Conservation (phyloP, 2,329 filamentous ascomycete species). For the Talaromyces sp. region DNA sequence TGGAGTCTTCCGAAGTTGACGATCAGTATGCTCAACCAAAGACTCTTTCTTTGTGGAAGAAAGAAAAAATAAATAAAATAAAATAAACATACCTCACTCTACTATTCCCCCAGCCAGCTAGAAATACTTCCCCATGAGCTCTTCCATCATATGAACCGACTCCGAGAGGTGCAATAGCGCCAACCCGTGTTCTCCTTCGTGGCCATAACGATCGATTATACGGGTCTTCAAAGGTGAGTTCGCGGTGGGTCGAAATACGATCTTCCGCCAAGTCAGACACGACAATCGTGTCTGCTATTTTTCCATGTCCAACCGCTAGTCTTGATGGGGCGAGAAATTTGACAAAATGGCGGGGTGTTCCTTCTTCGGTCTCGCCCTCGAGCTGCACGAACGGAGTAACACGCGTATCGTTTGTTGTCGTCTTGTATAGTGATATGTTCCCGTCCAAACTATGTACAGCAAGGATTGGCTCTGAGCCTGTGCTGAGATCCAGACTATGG, state of each 20-base stretch:
- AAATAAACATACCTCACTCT: slow-evolving; percentile 39
- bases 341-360: slow-evolving; percentile 44
- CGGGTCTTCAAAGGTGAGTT: slow-evolving; percentile 30
- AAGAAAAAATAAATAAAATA: not conserved
- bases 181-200: slow-evolving; percentile 24
- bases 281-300: slow-evolving; percentile 39
- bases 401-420: slow-evolving; percentile 28
- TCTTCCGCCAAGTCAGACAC: slow-evolving; percentile 49
- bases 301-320: slow-evolving; percentile 49
- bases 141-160: slow-evolving; percentile 20
- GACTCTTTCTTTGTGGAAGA: too few species aligned
- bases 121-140: slow-evolving; percentile 48
- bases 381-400: slow-evolving; percentile 35
- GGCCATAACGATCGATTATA: slow-evolving; percentile 7
- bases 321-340: slow-evolving; percentile 48
- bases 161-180: slow-evolving; percentile 35
- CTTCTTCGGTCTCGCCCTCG: slow-evolving; percentile 17
- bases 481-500: slow-evolving; percentile 45
- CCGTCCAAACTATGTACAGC: slow-evolving; percentile 49
- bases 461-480: slow-evolving; percentile 40
- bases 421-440: slow-evolving; percentile 44
- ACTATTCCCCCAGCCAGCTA: slow-evolving; percentile 58
- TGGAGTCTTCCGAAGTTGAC: slow-evolving; percentile 44
- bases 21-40: not conserved
- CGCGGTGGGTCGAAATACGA: slow-evolving; percentile 35